phyloP scores from a whole-genome alignment of 2,329 filamentous ascomycete species.

The Botrytis hyacinthi region DNA sequence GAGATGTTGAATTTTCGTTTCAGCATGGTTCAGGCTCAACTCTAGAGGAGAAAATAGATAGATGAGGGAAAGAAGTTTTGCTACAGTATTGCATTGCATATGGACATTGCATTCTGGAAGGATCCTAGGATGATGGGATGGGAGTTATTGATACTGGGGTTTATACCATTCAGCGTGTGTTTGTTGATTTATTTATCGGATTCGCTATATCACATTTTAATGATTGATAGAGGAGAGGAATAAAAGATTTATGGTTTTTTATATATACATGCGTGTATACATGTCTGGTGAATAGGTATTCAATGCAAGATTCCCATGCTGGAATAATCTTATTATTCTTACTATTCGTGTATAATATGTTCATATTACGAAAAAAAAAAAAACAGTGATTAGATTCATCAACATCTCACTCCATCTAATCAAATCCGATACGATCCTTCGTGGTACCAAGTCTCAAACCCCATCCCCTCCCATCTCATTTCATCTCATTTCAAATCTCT shows the following conservation, averaged over 20 bases:
- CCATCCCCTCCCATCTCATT: background rate
- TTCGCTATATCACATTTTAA: background rate
- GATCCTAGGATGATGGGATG: background rate
- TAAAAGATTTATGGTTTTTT: background rate
- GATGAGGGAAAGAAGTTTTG: background rate
- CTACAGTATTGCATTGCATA: background rate
- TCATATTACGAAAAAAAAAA: background rate
- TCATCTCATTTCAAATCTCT: background rate
- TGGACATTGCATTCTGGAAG: background rate
- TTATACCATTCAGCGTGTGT: slow-evolving; percentile 2
- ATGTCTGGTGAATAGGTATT: background rate
- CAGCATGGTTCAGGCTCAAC: background rate
- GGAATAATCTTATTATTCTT: background rate
- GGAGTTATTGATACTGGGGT: background rate
- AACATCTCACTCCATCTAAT: no score
- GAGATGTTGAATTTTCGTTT: background rate
- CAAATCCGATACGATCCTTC: background rate
- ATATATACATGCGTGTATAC: background rate
- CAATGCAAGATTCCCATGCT: background rate
- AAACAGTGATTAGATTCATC: background rate
- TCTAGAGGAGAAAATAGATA: background rate
- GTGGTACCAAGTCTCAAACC: background rate
- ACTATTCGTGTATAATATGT: background rate
- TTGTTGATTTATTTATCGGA: background rate
- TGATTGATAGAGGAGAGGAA: background rate